These are phyloP conservation scores for Amylocarpus encephaloides DNA, from an alignment of 2,329 filamentous ascomycete species.

Conservation along the genomic window DNA sequence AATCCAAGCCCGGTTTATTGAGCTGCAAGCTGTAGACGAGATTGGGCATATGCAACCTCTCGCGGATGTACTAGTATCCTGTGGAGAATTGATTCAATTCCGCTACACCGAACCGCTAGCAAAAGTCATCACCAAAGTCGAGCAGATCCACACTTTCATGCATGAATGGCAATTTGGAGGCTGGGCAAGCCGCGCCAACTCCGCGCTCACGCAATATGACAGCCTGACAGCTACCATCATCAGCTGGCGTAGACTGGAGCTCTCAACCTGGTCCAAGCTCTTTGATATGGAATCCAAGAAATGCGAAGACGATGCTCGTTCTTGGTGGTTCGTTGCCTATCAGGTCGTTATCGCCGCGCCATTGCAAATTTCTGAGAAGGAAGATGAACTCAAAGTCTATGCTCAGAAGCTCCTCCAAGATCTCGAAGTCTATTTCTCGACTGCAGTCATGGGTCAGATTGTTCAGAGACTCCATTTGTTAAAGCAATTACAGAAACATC, in stretches of 20 bases:
- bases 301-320: conserved; percentile 69
- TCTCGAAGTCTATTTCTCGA: conserved; percentile 71
- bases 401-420: conserved; percentile 65
- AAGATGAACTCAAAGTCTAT: conserved; percentile 55
- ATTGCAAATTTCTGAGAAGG: conserved; percentile 54
- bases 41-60: conserved; percentile 70
- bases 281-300: conserved; percentile 78
- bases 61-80: conserved; percentile 68
- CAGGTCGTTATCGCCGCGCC: conserved; percentile 78
- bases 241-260: conserved; percentile 82
- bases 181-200: conserved; percentile 77
- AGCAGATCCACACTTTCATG: conserved; percentile 78
- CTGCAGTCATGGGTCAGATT: conserved; percentile 77
- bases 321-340: conserved; percentile 97
- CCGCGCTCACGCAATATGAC: conserved; percentile 64
- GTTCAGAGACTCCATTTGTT: conserved; percentile 66
- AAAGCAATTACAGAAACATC: conserved; percentile 55
- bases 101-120: conserved; percentile 77
- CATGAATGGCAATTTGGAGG: conserved; percentile 88
- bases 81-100: conserved; percentile 68
- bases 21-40: conserved; percentile 60
- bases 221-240: conserved; percentile 75
- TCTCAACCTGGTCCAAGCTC: conserved; percentile 85
- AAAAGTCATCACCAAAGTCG: conserved; percentile 76
- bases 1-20: conserved; percentile 64